Conservation (phyloP, 2,329 filamentous ascomycete species). For the Chaetomium sp. region DNA sequence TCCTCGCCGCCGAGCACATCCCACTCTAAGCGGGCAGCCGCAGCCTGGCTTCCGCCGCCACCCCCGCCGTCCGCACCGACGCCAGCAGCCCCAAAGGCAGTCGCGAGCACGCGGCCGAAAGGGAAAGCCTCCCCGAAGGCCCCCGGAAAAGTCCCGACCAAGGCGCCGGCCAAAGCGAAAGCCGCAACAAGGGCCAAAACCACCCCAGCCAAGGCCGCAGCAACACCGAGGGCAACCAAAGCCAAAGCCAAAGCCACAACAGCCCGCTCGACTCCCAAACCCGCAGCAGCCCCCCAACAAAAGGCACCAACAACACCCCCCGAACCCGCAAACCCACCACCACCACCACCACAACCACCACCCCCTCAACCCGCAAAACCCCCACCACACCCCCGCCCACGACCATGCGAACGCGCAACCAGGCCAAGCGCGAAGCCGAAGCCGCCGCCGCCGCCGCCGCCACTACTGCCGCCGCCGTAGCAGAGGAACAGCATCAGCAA, state of each 20-base stretch:
- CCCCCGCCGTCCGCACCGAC: background rate
- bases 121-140: background rate
- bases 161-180: background rate
- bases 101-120: background rate
- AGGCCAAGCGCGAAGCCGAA: background rate
- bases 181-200: background rate
- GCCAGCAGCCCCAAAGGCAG: background rate
- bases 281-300: background rate
- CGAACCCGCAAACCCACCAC: background rate
- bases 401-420: background rate
- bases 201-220: background rate
- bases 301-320: background rate
- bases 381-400: too few relatives aligned
- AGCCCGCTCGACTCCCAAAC: background rate
- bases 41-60: background rate
- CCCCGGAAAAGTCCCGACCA: background rate
- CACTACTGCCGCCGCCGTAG: too few relatives aligned
- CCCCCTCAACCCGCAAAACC: too few relatives aligned
- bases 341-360: background rate
- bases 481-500: background rate
- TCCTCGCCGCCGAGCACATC: slow-evolving; percentile 8
- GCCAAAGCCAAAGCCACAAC: background rate
- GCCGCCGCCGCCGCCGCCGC: background rate
- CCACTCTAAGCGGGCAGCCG: slow-evolving; percentile 7
- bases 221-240: background rate